phyloP scores from a whole-genome alignment of 169 alveolate genomes.

The Plasmodium yoelii region DNA sequence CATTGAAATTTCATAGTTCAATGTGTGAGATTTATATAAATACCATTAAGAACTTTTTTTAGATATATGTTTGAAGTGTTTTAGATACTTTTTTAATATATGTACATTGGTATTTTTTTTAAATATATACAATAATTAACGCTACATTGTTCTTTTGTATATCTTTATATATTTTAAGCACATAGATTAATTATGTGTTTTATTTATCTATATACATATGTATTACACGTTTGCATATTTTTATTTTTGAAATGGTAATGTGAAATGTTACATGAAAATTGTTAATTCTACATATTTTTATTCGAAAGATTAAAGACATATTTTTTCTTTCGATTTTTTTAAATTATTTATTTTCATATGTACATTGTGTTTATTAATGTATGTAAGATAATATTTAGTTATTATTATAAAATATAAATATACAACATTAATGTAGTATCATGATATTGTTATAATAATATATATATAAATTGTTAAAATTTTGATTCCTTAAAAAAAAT shows the following conservation, averaged over 20 bases:
- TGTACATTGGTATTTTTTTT: slow-evolving; percentile 30
- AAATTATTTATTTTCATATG: slow-evolving; percentile 2
- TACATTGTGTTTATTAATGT: slow-evolving; percentile 16
- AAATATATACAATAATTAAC: slow-evolving; percentile 35
- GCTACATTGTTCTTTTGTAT: slow-evolving; percentile 19
- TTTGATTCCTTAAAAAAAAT: slow-evolving; percentile 45
- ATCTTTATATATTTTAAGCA: slow-evolving; percentile 20
- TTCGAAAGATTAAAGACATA: slow-evolving; percentile 31
- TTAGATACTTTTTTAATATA: slow-evolving; percentile 20
- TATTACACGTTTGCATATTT: slow-evolving; percentile 13
- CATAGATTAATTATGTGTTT: slow-evolving; percentile 30
- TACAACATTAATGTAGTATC: slow-evolving; percentile 3
- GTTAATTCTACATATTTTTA: not conserved
- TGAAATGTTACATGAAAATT: slow-evolving; percentile 18
- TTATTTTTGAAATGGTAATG: slow-evolving; percentile 21
- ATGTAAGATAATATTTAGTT: slow-evolving; percentile 12
- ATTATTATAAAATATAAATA: not conserved
- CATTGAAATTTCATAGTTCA: slow-evolving; percentile 18
- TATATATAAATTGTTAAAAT: slow-evolving; percentile 14
- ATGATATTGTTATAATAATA: slow-evolving; percentile 41
- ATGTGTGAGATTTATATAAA: slow-evolving; percentile 14
- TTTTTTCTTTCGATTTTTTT: slow-evolving; percentile 22
- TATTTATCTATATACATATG: slow-evolving; percentile 19
- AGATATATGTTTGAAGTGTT: slow-evolving; percentile 35
- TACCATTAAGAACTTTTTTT: slow-evolving; percentile 15